Evolutionary conservation across 1,284 basidiomycete species (phyloP), one percentile per base, ranked within the genome.

Genomic region (Trametes hirsuta): DNA sequence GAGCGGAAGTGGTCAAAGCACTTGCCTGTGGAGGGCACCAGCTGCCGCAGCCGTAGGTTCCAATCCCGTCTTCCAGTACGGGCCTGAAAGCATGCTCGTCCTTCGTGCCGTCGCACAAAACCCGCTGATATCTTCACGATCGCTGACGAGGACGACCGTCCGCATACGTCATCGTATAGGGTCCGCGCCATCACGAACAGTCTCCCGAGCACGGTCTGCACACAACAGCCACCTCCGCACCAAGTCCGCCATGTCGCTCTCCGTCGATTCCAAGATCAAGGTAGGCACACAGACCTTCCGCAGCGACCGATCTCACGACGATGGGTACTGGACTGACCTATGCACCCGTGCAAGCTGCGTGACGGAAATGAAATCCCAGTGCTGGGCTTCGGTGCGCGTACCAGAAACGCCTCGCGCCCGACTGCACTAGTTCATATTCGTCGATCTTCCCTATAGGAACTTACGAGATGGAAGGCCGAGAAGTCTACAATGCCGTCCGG

Each of bases 291-390:
- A 45, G 11, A 9, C 22, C 45, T 11, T 14, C 11, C 10, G n/a
- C 45, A 18, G 11, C 12, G 18, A n/a, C 14, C 5, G 14, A 6
- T 6, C 14, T 24, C 10, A 24, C 18, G 6, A 11, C 9, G 35
- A 21, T 8, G 12, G 6, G 6, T 6, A n/a, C 25, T 46, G 10
- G 47, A n/a, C 25, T 46, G 10, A 52, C 42, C 21, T 35, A 22
- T 21, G 39, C 35, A 3, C 11, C 30, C 54, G 35, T 37, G 40
- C 21, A 48, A 87, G 86, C 76, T 88, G 62, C 75, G 77, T 47
- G 87, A 90, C 73, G 86, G 87, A 11, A 78, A 83, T 65, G 72
- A 79, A 65, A 86, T 90, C 52, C 87, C 88, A 34, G 72, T 85
- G 54, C 74, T 90, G 54, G 88, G 89, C 4, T 84, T 89, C 62